Evolutionary conservation across 1,284 basidiomycete genomes (phyloP), one percentile per base, ranked within the genome.

Genomic region (Fereydounia khargensis): DNA sequence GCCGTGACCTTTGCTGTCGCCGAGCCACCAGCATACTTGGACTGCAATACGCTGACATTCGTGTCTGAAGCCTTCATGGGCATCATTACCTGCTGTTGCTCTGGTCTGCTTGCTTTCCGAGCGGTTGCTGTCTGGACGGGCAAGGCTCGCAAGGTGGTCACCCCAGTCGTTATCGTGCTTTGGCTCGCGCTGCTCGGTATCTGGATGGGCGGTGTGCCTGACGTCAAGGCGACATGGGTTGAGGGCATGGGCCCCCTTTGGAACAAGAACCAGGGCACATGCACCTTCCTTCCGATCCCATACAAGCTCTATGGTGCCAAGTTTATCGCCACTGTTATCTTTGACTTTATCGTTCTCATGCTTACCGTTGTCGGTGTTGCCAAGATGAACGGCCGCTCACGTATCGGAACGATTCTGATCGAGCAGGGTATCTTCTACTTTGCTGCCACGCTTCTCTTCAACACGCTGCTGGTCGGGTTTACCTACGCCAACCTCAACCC

Each of bases 391-490:
- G 34, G 42, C 19, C 40, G 44, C 10, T 54, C 51, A 14, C 61
- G 60, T 24, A 66, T 69, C 40, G 66, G 66, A 9, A 21, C 32
- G 21, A 33, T 65, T 3, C 41, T 69, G 10, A 40, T 69, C 42
- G 39, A 51, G 35, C 66, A 69, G 25, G 66, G 66, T 6, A 30
- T 65, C 17, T 37, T 62, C 44, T 69, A 69, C 47, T 69, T 69
- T 42, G 23, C 60, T 13, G 38, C 48, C 17, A 64, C 64, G 0
- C 51, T 61, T 39, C 25, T 62, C 20, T 48, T 49, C 47, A 65
- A 68, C 40, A 22, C 53, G 2, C 42, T 65, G 24, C 47, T 65
- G n/a, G 44, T 58, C 6, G 59, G 45, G 14, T 35, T 65, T 14
- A 62, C 62, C 16, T 35, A 57, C 3, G 47, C 58, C 21, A 50